A percentile compares a stretch with the other conserved stretches of the same genome.
Evolutionary conservation across 75 land plant species (phyloP).

Genomic region (Gnetum montanum): DNA sequence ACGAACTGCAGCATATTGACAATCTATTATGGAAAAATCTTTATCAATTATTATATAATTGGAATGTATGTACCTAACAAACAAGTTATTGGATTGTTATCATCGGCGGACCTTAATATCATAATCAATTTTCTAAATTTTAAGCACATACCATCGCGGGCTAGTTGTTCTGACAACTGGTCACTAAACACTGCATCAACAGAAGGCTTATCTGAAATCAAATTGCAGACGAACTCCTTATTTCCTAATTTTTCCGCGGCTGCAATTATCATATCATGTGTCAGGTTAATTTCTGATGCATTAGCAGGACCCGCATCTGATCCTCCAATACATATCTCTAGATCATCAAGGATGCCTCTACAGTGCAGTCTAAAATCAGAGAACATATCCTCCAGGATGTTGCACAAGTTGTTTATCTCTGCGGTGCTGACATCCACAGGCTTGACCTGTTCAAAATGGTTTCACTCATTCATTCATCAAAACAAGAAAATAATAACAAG

Average conservation of each 20-base stretch:
- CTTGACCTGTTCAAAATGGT: slow-evolving; percentile 68
- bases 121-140: no score
- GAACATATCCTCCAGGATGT: slow-evolving; percentile 28
- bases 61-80: no score
- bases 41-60: no score
- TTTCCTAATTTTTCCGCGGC: slow-evolving; percentile 42
- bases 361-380: slow-evolving; percentile 27
- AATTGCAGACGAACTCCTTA: slow-evolving; percentile 29
- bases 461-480: no score
- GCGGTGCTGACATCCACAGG: slow-evolving; percentile 36
- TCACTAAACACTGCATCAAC: slow-evolving; percentile 31
- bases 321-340: slow-evolving; percentile 56
- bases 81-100: no score
- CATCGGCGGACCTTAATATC: no score
- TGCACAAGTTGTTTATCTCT: slow-evolving; percentile 50
- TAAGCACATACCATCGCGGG: slow-evolving; percentile 54
- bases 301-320: slow-evolving; percentile 18
- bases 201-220: slow-evolving; percentile 14
- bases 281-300: slow-evolving; percentile 36
- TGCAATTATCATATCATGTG: slow-evolving; percentile 34
- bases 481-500: not conserved
- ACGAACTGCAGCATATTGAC: no score
- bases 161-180: slow-evolving; percentile 54
- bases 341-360: slow-evolving; percentile 35
- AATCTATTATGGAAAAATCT: no score